Evolutionary conservation across 2,329 filamentous ascomycete species (phyloP).

Genomic region (Sclerotinia sclerotiorum): DNA sequence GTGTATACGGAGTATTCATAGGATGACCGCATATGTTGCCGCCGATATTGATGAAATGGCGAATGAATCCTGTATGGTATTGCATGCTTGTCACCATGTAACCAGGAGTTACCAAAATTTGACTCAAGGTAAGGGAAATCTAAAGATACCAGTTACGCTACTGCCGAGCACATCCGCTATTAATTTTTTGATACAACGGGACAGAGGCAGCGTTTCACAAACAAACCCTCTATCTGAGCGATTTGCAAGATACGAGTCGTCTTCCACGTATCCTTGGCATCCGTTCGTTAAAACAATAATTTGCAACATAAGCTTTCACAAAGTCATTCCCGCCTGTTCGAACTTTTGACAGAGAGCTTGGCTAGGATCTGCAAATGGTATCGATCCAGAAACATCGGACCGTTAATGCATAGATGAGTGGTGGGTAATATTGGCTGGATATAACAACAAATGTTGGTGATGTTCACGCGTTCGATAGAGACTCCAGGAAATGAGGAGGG

Average conservation of each 20-base stretch:
- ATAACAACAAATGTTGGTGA: background rate
- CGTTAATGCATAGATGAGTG: slow-evolving; percentile 1
- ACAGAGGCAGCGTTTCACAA: slow-evolving; percentile 13
- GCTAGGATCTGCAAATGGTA: slow-evolving; percentile 1
- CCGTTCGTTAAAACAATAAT: background rate
- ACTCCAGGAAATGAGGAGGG: background rate
- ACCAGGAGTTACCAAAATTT: background rate
- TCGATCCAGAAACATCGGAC: background rate
- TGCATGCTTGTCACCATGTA: background rate
- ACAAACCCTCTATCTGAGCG: slow-evolving; percentile 2
- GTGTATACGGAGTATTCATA: slow-evolving; percentile 1
- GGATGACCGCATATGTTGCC: background rate
- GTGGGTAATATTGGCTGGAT: background rate
- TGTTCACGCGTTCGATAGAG: background rate
- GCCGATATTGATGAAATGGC: background rate
- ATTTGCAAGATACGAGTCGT: background rate
- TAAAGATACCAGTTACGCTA: background rate
- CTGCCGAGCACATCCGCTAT: slow-evolving; percentile 7
- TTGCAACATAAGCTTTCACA: slow-evolving; percentile 9
- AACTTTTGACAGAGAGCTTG: slow-evolving; percentile 18
- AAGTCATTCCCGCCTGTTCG: slow-evolving; percentile 2
- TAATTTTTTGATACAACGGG: slow-evolving; percentile 13
- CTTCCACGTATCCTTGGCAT: background rate
- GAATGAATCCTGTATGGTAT: background rate
- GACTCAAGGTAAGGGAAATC: background rate